Evolutionary conservation across 2,329 filamentous ascomycete genomes (phyloP).

Genomic region (Trichoderma koningii): DNA sequence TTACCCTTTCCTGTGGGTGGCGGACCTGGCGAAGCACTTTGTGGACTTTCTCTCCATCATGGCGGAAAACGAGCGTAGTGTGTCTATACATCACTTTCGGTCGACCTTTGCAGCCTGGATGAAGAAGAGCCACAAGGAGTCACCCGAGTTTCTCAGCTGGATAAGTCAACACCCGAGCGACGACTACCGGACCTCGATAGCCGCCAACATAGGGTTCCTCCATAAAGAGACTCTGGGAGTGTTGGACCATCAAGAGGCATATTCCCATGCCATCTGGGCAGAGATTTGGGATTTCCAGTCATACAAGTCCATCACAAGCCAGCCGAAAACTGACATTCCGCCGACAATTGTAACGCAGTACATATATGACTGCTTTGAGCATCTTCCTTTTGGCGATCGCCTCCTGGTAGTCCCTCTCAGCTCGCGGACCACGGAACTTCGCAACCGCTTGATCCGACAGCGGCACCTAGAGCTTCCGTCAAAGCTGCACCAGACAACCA

Average conservation of each 20-base stretch:
- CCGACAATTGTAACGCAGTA: conserved; percentile 71
- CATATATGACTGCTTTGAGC: conserved; percentile 63
- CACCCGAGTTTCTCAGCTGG: conserved; percentile 57
- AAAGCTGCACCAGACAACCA: conserved; percentile 31
- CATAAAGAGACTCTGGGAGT: conserved; percentile 64
- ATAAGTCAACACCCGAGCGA: conserved; percentile 45
- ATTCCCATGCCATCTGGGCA: conserved; percentile 54
- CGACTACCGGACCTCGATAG: conserved; percentile 66
- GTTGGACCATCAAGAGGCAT: conserved; percentile 37
- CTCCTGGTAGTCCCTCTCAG: conserved; percentile 46
- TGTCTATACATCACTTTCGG: conserved; percentile 60
- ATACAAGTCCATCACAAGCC: conserved; percentile 34
- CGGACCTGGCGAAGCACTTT: conserved; percentile 69
- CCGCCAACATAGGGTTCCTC: conserved; percentile 63
- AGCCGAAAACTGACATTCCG: neutral
- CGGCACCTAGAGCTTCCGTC: conserved; percentile 36
- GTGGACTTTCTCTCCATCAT: conserved; percentile 62
- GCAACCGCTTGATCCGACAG: conserved; percentile 35
- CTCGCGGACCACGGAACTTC: conserved; percentile 35
- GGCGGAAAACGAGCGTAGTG: conserved; percentile 36
- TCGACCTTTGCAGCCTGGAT: conserved; percentile 62
- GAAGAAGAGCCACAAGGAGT: conserved; percentile 44
- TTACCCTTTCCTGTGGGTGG: conserved; percentile 68
- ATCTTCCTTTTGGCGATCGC: conserved; percentile 60
- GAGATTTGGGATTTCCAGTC: conserved; percentile 48